Conservation (phyloP, 164 flowering plant species). For the Berberis thunbergii region DNA sequence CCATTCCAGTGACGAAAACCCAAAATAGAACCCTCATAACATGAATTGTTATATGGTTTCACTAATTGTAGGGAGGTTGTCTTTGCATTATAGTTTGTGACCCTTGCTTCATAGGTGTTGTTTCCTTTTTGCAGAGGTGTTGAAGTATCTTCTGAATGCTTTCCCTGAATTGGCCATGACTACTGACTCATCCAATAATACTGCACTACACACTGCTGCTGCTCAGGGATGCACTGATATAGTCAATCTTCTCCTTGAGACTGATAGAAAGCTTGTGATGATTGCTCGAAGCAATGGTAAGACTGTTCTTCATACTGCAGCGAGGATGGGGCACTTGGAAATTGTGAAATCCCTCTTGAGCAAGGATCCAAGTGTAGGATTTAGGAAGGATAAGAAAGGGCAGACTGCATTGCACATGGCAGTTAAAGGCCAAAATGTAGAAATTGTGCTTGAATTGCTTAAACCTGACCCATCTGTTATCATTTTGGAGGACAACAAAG, state of each 20-base stretch:
- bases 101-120: too few species aligned
- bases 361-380: constrained; percentile 62
- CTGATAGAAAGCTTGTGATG: constrained; percentile 68
- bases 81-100: too few species aligned
- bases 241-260: constrained; percentile 72
- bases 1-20: too few species aligned
- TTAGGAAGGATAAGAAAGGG: constrained; percentile 77
- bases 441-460: constrained; percentile 62
- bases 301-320: constrained; percentile 81
- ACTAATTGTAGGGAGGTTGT: too few species aligned
- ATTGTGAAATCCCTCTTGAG: constrained; percentile 58
- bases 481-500: constrained; percentile 66
- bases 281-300: constrained; percentile 85
- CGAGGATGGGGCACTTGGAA: constrained; percentile 89
- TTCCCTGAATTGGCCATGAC: constrained; percentile 84
- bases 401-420: constrained; percentile 98
- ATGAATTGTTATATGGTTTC: too few species aligned
- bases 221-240: constrained; percentile 73
- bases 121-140: constrained; percentile 48
- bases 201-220: constrained; percentile 93
- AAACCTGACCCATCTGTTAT: constrained; percentile 63
- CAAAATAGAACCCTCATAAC: too few species aligned
- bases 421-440: constrained; percentile 78
- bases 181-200: constrained; percentile 64
- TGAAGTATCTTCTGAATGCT: constrained; percentile 51